These are phyloP conservation scores for Pseudogymnoascus sp. DNA, from an alignment of 2,329 filamentous ascomycete genomes.

Conservation along the genomic window DNA sequence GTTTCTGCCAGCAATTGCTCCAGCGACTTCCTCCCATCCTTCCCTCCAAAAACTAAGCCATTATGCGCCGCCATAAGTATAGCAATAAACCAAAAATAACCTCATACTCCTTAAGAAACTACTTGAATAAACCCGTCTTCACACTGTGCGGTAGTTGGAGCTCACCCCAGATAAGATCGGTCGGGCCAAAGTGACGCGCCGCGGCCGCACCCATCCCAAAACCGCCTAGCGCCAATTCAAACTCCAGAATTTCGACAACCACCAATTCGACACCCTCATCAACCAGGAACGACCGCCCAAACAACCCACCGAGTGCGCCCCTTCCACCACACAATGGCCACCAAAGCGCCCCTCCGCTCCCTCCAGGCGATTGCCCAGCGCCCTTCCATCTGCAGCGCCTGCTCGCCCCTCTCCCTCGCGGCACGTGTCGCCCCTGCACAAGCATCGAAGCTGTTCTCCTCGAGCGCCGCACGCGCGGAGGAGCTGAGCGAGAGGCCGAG, in stretches of 20 bases:
- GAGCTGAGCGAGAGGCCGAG: conserved; percentile 41
- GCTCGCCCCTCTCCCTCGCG: conserved; percentile 11
- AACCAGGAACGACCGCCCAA: not conserved
- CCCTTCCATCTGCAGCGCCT: conserved; percentile 11
- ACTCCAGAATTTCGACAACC: conserved; percentile 10
- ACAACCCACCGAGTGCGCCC: not conserved
- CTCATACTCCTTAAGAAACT: not conserved
- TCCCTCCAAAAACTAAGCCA: conserved; percentile 16
- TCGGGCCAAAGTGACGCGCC: conserved; percentile 1
- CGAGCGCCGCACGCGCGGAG: conserved; percentile 17
- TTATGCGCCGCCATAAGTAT: conserved; percentile 26
- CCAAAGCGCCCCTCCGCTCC: conserved; percentile 35
- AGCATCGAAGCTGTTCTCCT: not conserved
- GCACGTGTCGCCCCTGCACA: not conserved
- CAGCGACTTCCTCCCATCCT: conserved; percentile 21
- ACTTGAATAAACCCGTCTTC: not conserved
- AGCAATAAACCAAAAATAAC: conserved; percentile 12
- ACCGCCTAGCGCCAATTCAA: conserved; percentile 8
- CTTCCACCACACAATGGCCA: conserved; percentile 34
- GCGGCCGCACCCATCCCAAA: not conserved
- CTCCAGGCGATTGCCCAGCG: conserved; percentile 29
- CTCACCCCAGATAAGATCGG: not conserved
- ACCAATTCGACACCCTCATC: conserved; percentile 1
- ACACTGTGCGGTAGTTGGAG: not conserved
- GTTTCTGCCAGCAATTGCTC: conserved; percentile 22